A percentile compares a stretch with the other conserved stretches of the same genome.
These are phyloP conservation scores for Phaseolus coccineus DNA, from an alignment of 331 rosid species.

Conservation along the genomic window DNA sequence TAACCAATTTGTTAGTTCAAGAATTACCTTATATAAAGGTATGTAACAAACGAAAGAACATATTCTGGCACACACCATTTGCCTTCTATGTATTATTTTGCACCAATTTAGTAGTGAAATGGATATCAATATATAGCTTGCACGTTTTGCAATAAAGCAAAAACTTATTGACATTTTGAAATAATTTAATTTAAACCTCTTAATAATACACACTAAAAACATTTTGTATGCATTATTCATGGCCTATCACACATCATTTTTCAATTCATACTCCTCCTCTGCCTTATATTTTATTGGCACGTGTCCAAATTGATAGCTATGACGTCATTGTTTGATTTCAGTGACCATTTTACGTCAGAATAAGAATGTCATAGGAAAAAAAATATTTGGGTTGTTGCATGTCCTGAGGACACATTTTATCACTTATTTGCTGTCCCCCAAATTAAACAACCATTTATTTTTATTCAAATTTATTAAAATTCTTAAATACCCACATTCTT, in stretches of 20 bases:
- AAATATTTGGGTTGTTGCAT: not conserved
- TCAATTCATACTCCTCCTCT: slow-evolving; percentile 1
- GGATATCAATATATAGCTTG: not conserved
- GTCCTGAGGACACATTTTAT: not conserved
- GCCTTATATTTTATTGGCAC: slow-evolving; percentile 24
- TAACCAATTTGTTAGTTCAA: too few relatives aligned
- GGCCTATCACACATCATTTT: not conserved
- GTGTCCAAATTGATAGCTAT: slow-evolving; percentile 46
- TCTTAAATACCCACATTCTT: too few relatives aligned
- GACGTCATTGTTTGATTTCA: slow-evolving; percentile 50
- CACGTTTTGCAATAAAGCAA: slow-evolving; percentile 1
- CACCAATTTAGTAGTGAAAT: not conserved
- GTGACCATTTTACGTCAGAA: slow-evolving; percentile 33
- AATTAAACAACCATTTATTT: slow-evolving; percentile 4
- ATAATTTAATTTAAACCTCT: not conserved
- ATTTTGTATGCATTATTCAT: not conserved
- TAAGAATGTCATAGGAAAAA: not conserved
- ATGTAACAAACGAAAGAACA: too few relatives aligned
- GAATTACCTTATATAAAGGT: too few relatives aligned
- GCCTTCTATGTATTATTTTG: not conserved
- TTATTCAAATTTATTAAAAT: not conserved
- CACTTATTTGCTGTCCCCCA: slow-evolving; percentile 2
- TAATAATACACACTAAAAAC: not conserved
- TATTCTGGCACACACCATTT: not conserved
- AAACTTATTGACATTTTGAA: not conserved